phyloP scores from a whole-genome alignment of 2,329 filamentous ascomycete genomes.

The Colletotrichum destructivum region DNA sequence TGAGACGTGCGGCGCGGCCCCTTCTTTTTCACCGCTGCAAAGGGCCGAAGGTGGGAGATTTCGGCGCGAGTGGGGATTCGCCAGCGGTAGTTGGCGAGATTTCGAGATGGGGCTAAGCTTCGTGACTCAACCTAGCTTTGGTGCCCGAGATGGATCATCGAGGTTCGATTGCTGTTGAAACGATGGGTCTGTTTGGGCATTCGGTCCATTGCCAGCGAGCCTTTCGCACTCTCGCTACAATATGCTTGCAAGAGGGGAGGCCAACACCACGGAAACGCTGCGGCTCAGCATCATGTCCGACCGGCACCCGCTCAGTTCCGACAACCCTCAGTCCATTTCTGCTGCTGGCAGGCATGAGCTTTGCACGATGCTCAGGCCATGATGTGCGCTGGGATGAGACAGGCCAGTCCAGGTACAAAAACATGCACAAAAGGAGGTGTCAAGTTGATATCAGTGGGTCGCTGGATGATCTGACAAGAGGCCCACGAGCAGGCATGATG shows the following conservation, averaged over 20 bases:
- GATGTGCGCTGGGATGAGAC: slow-evolving; percentile 26
- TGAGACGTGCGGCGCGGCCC: slow-evolving; percentile 21
- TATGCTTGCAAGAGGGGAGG: neutral
- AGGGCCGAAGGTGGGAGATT: slow-evolving; percentile 41
- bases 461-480: slow-evolving; percentile 37
- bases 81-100: slow-evolving; percentile 37
- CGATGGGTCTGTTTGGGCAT: slow-evolving; percentile 27
- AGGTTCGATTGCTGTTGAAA: slow-evolving; percentile 31
- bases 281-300: slow-evolving; percentile 14
- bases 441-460: slow-evolving; percentile 41
- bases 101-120: slow-evolving; percentile 33
- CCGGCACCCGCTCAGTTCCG: slow-evolving; percentile 23
- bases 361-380: slow-evolving; percentile 39
- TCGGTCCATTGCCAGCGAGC: slow-evolving; percentile 22
- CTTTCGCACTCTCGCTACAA: slow-evolving; percentile 9
- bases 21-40: slow-evolving; percentile 34
- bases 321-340: slow-evolving; percentile 29
- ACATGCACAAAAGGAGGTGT: slow-evolving; percentile 25
- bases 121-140: slow-evolving; percentile 35
- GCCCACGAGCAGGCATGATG: slow-evolving; percentile 32
- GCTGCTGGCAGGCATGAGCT: slow-evolving; percentile 11
- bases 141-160: slow-evolving; percentile 36
- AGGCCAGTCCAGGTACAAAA: slow-evolving; percentile 1
- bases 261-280: slow-evolving; percentile 5
- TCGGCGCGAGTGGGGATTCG: slow-evolving; percentile 31